These are phyloP conservation scores for Tubosaeta sp. DNA, from an alignment of 768 basidiomycete species.

Conservation along the genomic window DNA sequence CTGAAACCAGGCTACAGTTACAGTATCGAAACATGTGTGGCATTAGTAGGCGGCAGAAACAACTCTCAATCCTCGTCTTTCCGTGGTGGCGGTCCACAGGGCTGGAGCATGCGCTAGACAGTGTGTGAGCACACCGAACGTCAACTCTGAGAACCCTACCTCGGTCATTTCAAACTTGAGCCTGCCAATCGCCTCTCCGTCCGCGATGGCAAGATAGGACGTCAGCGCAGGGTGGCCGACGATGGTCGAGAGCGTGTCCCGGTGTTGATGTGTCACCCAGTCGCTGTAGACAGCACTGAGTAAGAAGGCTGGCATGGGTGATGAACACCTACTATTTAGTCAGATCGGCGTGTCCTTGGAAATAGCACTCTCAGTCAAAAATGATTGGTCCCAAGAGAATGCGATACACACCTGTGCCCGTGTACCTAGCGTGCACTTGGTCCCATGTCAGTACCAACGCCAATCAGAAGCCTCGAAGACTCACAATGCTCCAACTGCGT, in stretches of 20 bases:
- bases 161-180: constrained; percentile 94
- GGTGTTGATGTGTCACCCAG: constrained; percentile 96
- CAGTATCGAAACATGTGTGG: not conserved
- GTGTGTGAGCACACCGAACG: constrained; percentile 21
- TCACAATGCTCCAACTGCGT: constrained; percentile 92
- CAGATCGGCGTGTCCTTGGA: constrained; percentile 86
- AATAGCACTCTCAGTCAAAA: constrained; percentile 10
- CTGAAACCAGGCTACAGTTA: not conserved
- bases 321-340: constrained; percentile 78
- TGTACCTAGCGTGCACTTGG: constrained; percentile 91
- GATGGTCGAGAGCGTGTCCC: constrained; percentile 91
- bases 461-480: constrained; percentile 26
- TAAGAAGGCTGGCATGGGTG: not conserved
- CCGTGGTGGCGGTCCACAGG: constrained; percentile 86
- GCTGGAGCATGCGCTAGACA: constrained; percentile 84
- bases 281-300: constrained; percentile 52
- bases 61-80: constrained; percentile 71
- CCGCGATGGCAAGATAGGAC: constrained; percentile 88
- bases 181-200: constrained; percentile 88
- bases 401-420: constrained; percentile 75
- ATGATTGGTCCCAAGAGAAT: not conserved
- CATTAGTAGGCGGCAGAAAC: not conserved
- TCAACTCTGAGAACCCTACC: constrained; percentile 40
- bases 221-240: constrained; percentile 84
- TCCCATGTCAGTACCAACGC: constrained; percentile 8